phyloP scores from a whole-genome alignment of 306 rosid species.

The Quercus alba region DNA sequence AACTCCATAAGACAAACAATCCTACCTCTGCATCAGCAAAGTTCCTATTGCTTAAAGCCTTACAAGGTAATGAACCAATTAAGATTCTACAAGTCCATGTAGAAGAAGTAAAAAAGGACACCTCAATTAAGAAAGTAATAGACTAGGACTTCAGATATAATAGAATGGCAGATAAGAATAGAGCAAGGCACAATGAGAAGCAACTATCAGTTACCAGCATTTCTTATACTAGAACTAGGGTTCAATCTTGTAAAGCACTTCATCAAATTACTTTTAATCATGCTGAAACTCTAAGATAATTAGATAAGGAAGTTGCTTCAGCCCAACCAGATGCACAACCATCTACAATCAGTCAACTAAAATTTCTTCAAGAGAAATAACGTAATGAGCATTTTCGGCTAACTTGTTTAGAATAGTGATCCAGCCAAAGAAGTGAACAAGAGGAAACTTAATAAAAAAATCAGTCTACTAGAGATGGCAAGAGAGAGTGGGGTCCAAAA shows the following conservation, averaged over 20 bases:
- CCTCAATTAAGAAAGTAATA: no score
- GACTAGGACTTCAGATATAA: no score
- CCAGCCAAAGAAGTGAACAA: neutral
- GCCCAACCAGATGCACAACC: neutral
- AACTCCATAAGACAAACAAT: neutral
- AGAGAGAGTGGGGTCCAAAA: no score
- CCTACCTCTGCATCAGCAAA: neutral
- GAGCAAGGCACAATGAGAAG: neutral
- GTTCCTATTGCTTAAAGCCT: neutral
- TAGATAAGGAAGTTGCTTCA: neutral
- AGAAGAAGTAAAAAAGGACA: no score
- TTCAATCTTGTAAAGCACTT: neutral
- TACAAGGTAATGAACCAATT: no score
- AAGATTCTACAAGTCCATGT: no score
- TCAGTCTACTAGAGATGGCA: no score
- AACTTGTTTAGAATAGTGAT: neutral
- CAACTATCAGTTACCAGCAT: neutral
- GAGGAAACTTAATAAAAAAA: no score
- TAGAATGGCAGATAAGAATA: neutral
- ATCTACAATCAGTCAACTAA: neutral
- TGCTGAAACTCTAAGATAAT: neutral
- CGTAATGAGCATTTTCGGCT: neutral
- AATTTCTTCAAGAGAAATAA: neutral
- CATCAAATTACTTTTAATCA: neutral
- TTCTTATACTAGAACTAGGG: neutral